Percentiles rank a stretch among this genome's conserved stretches.
Conservation (phyloP, 2,329 filamentous ascomycete genomes). For the Microsporum canis region DNA sequence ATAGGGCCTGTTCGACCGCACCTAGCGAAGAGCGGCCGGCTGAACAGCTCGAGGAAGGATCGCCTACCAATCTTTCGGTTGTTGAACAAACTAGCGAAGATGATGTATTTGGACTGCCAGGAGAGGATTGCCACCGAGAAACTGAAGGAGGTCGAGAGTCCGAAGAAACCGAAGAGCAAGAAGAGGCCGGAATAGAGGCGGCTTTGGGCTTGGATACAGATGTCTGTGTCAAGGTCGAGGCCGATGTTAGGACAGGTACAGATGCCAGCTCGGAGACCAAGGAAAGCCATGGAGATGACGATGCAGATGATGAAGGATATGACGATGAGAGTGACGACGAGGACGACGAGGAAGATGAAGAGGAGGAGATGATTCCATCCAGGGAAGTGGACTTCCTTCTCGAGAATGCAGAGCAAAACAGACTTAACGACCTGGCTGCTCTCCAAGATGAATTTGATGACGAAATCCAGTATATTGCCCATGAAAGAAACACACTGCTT, state of each 20-base stretch:
- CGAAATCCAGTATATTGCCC: neutral
- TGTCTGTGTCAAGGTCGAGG: neutral
- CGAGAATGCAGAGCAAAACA: constrained; percentile 4
- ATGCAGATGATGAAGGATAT: neutral
- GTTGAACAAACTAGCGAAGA: neutral
- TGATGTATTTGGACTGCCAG: neutral
- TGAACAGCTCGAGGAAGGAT: no score
- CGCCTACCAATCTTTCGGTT: no score
- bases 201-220: neutral
- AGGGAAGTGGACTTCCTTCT: constrained; percentile 8
- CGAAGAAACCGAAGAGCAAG: neutral
- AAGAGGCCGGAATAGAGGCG: neutral
- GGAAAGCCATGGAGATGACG: neutral
- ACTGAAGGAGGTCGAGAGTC: neutral
- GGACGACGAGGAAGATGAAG: neutral
- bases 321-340: neutral
- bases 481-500: neutral
- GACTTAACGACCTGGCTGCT: constrained; percentile 2
- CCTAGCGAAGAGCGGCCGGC: neutral
- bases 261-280: neutral
- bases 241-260: neutral
- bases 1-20: neutral
- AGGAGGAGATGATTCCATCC: constrained; percentile 4
- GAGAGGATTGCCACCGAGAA: neutral
- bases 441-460: constrained; percentile 6